phyloP scores from a whole-genome alignment of 352 stramenopile species.

The Globisporangium sylvaticum region DNA sequence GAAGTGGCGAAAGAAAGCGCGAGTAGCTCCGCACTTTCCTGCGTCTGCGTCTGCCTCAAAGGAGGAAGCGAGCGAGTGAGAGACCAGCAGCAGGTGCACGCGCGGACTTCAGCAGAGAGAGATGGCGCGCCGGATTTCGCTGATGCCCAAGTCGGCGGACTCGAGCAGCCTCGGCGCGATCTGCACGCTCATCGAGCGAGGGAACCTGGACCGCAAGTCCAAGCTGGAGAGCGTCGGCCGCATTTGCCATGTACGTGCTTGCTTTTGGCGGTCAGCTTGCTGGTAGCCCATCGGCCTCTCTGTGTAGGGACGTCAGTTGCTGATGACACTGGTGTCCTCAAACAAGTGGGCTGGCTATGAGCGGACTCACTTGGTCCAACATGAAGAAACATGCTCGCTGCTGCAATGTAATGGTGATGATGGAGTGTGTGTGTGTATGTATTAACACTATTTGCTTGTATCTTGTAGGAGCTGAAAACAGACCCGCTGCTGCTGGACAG shows the following conservation, averaged over 20 bases:
- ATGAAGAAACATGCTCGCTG: background rate
- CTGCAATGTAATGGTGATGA: background rate
- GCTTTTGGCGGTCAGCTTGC: background rate
- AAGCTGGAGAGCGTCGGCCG: constrained; percentile 85
- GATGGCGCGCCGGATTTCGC: constrained; percentile 18
- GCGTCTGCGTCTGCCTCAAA: background rate
- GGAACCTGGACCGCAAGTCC: constrained; percentile 80
- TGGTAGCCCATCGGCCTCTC: background rate
- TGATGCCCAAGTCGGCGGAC: constrained; percentile 15
- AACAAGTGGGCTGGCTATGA: background rate
- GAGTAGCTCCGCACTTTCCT: background rate
- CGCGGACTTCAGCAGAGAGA: background rate
- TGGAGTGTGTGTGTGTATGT: too few species aligned
- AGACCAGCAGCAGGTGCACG: background rate
- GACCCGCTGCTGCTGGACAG: constrained; percentile 78
- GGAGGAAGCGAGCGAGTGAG: background rate
- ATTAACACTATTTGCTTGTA: background rate
- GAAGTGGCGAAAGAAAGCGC: background rate
- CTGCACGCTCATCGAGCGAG: constrained; percentile 80
- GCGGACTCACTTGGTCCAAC: background rate
- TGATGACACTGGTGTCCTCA: background rate
- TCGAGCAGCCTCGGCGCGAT: constrained; percentile 63
- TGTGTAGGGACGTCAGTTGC: background rate
- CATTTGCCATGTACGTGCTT: constrained; percentile 63
- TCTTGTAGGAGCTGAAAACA: constrained; percentile 73